phyloP scores from a whole-genome alignment of 306 rosid species.

The Prunus davidiana region DNA sequence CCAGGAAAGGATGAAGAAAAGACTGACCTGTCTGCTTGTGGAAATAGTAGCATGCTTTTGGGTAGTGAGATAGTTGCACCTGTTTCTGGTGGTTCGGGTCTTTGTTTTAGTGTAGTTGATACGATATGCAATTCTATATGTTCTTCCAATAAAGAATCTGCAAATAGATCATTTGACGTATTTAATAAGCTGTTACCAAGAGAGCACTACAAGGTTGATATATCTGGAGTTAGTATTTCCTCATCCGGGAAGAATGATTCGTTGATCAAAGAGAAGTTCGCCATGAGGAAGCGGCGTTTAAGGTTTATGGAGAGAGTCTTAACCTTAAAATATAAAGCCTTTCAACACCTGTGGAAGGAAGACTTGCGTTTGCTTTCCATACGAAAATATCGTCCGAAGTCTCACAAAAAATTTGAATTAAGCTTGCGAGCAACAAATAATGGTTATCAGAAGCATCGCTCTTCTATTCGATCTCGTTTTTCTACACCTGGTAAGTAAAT shows the following conservation, averaged over 20 bases:
- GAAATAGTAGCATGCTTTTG: conserved; percentile 20
- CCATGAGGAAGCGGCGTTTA: conserved; percentile 44
- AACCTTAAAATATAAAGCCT: conserved; percentile 73
- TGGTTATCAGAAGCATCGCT: conserved; percentile 72
- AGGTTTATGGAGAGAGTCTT: conserved; percentile 78
- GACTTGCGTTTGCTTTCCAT: conserved; percentile 57
- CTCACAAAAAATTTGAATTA: conserved; percentile 65
- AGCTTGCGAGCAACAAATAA: conserved; percentile 48
- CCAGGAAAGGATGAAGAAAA: conserved; percentile 37
- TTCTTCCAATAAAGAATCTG: conserved; percentile 62
- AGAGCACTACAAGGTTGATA: conserved; percentile 26
- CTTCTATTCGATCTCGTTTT: conserved; percentile 66
- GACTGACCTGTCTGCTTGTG: conserved; percentile 32
- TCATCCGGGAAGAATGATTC: conserved; percentile 21
- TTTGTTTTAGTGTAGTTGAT: conserved; percentile 24
- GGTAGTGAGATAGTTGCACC: conserved; percentile 29
- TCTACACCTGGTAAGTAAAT: conserved; percentile 60
- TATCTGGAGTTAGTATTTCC: conserved; percentile 25
- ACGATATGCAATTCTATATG: conserved; percentile 37
- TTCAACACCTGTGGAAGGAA: conserved; percentile 84
- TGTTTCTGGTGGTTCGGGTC: conserved; percentile 16
- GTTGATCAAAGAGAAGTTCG: conserved; percentile 52
- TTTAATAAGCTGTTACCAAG: conserved; percentile 49
- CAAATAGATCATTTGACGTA: conserved; percentile 39
- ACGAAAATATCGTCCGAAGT: conserved; percentile 62